A percentile compares a stretch with the other conserved stretches of the same genome.
Evolutionary conservation across 805 yeast species (phyloP).

Genomic region (Sungouiozyma intestinalis): DNA sequence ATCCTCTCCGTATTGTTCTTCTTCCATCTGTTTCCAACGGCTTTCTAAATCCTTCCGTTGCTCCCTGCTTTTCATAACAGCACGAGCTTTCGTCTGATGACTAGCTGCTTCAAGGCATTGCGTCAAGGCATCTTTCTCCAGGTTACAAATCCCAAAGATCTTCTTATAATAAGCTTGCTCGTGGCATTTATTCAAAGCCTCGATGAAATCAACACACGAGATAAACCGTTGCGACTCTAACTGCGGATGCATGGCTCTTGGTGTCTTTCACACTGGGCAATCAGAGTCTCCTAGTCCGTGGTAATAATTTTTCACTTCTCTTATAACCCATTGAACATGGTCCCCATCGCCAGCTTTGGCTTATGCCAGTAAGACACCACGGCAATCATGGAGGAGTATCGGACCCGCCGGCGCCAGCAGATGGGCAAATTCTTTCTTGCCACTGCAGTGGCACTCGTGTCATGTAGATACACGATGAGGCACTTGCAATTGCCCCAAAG

Average conservation of each 20-base stretch:
- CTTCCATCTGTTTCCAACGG: constrained; percentile 53
- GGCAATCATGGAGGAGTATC: constrained; percentile 34
- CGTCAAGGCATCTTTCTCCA: constrained; percentile 67
- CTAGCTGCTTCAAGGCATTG: constrained; percentile 76
- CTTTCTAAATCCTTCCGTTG: constrained; percentile 45
- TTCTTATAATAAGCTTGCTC: constrained; percentile 53
- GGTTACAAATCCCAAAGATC: constrained; percentile 76
- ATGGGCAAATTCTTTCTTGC: constrained; percentile 65
- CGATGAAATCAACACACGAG: constrained; percentile 74
- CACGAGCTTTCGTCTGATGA: constrained; percentile 47
- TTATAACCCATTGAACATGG: neutral
- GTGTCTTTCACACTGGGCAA: neutral
- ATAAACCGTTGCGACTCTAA: constrained; percentile 38
- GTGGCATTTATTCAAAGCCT: constrained; percentile 86
- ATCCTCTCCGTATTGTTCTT: constrained; percentile 73
- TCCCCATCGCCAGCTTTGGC: no score
- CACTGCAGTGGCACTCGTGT: constrained; percentile 58
- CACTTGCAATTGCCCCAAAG: constrained; percentile 64
- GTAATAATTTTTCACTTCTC: neutral
- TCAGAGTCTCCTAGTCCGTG: neutral
- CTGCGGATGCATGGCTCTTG: constrained; percentile 41
- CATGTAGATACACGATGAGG: constrained; percentile 65
- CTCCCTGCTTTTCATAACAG: constrained; percentile 40
- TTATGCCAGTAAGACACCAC: no score
- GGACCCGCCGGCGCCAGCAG: constrained; percentile 55